These are phyloP conservation scores for Polygonum aviculare DNA, from an alignment of 148 eudicot genomes.

Conservation along the genomic window DNA sequence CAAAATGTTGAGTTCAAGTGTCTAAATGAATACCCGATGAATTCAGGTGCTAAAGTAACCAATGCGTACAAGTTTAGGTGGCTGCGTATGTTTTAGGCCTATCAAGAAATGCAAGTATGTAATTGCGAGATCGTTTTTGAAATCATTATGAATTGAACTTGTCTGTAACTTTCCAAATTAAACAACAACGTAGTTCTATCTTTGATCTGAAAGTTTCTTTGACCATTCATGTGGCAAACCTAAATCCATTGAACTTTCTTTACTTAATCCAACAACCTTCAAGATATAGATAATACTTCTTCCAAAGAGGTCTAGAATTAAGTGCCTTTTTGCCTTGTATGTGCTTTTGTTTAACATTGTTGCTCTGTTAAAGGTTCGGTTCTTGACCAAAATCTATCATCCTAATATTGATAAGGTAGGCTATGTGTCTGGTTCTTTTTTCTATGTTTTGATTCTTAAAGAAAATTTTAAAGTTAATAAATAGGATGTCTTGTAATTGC, in stretches of 20 bases:
- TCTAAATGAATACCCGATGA: too few relatives aligned
- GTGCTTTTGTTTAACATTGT: conserved; percentile 7
- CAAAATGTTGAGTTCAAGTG: too few relatives aligned
- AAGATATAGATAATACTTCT: background rate
- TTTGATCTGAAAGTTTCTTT: background rate
- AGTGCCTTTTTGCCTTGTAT: background rate
- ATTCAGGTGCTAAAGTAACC: too few relatives aligned
- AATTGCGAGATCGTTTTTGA: background rate
- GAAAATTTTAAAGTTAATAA: background rate
- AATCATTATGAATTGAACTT: background rate
- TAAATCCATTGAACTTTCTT: background rate
- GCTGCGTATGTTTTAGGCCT: too few relatives aligned
- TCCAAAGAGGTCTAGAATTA: background rate
- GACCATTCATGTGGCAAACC: background rate
- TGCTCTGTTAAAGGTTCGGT: conserved; percentile 69
- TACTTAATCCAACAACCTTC: background rate
- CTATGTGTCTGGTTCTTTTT: background rate
- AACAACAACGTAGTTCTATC: background rate
- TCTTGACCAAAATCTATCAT: conserved; percentile 96
- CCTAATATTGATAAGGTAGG: conserved; percentile 98
- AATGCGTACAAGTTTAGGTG: too few relatives aligned
- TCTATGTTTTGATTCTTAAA: background rate
- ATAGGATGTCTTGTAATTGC: conserved; percentile 10
- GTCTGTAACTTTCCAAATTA: background rate
- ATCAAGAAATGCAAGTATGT: too few relatives aligned